Evolutionary conservation across 139 green algal species (phyloP), one percentile per base, ranked within the genome.

Genomic region (Coelastrella sp.): DNA sequence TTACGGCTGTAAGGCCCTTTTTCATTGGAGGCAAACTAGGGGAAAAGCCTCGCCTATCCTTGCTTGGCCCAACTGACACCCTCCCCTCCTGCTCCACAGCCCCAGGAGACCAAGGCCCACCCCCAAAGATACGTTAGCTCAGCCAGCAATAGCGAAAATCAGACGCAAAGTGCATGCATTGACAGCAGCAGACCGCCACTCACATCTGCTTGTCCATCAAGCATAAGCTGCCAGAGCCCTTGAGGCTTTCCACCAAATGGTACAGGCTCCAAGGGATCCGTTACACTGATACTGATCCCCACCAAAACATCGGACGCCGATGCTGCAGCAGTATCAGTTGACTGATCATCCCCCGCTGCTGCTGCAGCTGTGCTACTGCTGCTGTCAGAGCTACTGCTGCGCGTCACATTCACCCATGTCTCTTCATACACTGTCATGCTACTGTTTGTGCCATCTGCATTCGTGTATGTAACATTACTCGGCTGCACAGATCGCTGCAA

Each of bases 371-470:
- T 84, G 78, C 32, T 84, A 20, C 54, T 23, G 13, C 7, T 23
- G 22, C 0, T 56, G 58, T 8, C 3, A 57, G 17, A 3, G 14
- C 57, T 56, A 17, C 17, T 10, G 17, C 7, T 7, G 8, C 73
- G 5, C 11, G 80, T 85, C 0, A 85, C 57, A 65, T 85, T 85
- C 57, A 58, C 54, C 80, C 80, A 85, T 8, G 74, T 58, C 58
- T 85, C 58, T 13, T 85, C 80, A 17, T 73, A 74, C 3, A 85
- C 80, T n/a, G 22, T 57, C 58, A 85, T 85, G 58, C 7, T 85
- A 19, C 20, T 74, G 19, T 56, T 17, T 11, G 17, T 73, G 7
- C 80, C 80, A 57, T 85, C 58, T 58, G 80, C 80, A 58, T 54
- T 17, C 20, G 8, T 17, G n/a, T 59, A 85, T 47, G 7, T 85